Evolutionary conservation across 2,329 filamentous ascomycete species (phyloP).

Genomic region (Claviceps arundinis): DNA sequence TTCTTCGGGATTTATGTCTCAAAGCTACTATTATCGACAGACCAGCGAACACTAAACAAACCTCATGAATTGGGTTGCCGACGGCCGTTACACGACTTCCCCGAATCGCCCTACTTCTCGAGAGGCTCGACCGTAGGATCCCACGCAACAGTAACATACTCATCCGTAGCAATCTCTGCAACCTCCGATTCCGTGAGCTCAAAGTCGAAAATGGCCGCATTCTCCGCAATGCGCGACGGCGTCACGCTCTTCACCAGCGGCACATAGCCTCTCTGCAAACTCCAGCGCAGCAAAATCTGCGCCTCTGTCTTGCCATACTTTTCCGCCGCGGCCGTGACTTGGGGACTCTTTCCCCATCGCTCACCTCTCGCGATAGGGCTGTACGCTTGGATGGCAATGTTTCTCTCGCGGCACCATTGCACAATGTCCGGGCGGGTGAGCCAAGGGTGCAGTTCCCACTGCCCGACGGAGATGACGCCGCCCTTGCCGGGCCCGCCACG

Average conservation of each 20-base stretch:
- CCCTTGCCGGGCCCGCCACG: slow-evolving; percentile 49
- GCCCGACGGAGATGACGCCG: slow-evolving; percentile 68
- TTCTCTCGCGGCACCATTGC: slow-evolving; percentile 56
- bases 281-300: slow-evolving; percentile 71
- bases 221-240: slow-evolving; percentile 51
- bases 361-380: slow-evolving; percentile 50
- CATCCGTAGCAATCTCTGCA: slow-evolving; percentile 31
- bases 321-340: slow-evolving; percentile 48
- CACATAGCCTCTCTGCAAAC: slow-evolving; percentile 63
- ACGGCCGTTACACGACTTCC: no score
- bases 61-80: background rate
- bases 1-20: no score
- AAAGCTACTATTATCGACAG: no score
- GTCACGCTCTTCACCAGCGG: slow-evolving; percentile 65
- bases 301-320: slow-evolving; percentile 63
- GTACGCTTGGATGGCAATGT: slow-evolving; percentile 51
- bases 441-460: slow-evolving; percentile 89
- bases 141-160: slow-evolving; percentile 43
- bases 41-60: background rate
- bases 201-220: slow-evolving; percentile 43
- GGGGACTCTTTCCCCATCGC: slow-evolving; percentile 51
- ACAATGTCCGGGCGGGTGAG: slow-evolving; percentile 66
- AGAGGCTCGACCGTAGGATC: slow-evolving; percentile 38
- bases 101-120: slow-evolving; percentile 20
- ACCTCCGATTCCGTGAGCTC: slow-evolving; percentile 41